Evolutionary conservation across 2,329 filamentous ascomycete species (phyloP), one percentile per base, ranked within the genome.

Genomic region (Diaporthe citrichinensis): DNA sequence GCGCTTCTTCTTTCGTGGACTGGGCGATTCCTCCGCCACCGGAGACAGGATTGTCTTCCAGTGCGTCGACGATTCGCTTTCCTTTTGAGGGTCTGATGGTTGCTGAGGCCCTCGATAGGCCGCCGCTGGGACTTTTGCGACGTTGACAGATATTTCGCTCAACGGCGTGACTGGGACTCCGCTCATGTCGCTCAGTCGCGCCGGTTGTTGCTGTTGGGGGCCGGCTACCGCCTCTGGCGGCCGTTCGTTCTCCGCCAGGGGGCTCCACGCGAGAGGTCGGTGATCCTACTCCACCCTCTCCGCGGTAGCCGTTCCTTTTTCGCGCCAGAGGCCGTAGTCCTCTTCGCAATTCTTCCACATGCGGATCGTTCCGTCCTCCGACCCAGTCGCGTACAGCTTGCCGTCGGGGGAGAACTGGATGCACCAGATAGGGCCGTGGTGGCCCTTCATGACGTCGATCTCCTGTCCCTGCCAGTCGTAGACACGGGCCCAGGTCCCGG

Each of bases 371-470:
- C 97, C 97, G 81, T 99, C 97, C 83, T 99, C 97, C 67, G 96
- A 98, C 41, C 95, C 97, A 1, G 97, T 99, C 1, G 96, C 97
- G 82, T 98, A 99, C 10, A 99, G 87, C 83, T 98, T 98, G 62
- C 96, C 96, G 81, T 99, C 97, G 0, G 97, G 97, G 0, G 96
- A 97, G 84, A 98, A 99, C 74, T 94, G 93, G 76, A 97, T 92
- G 8, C 95, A 98, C 97, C 97, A 99, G 77, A 99, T 97, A 1
- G 96, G 96, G 2, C 97, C 97, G 81, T 99, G 97, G 80, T 99
- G 97, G 34, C 97, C 97, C 85, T 98, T 98, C 86, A 98, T 95
- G 17, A 96, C 93, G 83, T 98, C 97, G 93, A 84, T 98, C 95
- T 78, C 90, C 89, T 79, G 94, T 94, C 93, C 92, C 76, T 98